These are phyloP conservation scores for Colletotrichum liaoningense DNA, from an alignment of 2,329 filamentous ascomycete genomes.

Conservation along the genomic window DNA sequence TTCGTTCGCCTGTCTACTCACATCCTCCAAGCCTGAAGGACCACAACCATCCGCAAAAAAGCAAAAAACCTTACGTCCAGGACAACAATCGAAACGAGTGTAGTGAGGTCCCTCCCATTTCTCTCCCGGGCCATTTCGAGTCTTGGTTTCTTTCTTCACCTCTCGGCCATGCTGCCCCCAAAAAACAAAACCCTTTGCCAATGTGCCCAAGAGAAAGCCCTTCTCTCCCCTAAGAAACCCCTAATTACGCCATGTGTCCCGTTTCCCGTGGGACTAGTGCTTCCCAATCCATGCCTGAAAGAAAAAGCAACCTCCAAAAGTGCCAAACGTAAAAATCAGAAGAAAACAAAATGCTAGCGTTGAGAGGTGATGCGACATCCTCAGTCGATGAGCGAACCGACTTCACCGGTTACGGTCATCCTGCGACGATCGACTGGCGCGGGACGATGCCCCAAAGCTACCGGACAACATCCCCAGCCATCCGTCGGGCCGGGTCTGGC, in stretches of 20 bases:
- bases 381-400: neutral
- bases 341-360: neutral
- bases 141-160: neutral
- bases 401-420: conserved; percentile 32
- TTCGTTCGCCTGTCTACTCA: neutral
- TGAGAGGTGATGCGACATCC: neutral
- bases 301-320: conserved; percentile 5
- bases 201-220: neutral
- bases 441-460: conserved; percentile 36
- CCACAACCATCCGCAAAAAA: too few species aligned
- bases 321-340: neutral
- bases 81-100: conserved; percentile 28
- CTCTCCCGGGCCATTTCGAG: neutral
- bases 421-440: conserved; percentile 19
- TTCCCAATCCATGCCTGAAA: conserved; percentile 1
- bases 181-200: neutral
- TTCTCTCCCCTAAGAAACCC: conserved; percentile 7
- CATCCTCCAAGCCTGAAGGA: neutral
- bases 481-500: conserved; percentile 43
- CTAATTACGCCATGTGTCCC: conserved; percentile 28
- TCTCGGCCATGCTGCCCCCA: conserved; percentile 24
- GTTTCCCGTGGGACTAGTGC: neutral
- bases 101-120: conserved; percentile 16
- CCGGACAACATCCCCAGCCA: conserved; percentile 54
- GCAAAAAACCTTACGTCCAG: neutral